phyloP scores from a whole-genome alignment of 2,329 filamentous ascomycete species.

The Penicillium sp. region DNA sequence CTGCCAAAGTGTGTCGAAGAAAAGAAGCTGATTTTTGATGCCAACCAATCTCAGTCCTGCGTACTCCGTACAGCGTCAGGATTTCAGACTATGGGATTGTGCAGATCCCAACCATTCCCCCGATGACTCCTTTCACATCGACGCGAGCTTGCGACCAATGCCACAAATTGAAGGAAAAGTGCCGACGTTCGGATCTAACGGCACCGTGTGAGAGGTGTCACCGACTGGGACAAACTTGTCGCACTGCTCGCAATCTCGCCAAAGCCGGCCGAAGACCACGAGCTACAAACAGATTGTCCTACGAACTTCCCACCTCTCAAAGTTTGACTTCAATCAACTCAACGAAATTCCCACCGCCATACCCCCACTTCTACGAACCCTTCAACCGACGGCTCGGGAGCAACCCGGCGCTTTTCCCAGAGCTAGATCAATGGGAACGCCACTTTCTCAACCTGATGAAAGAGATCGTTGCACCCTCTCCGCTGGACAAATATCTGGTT shows the following conservation, averaged over 20 bases:
- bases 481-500: conserved; percentile 18
- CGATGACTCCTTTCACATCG: neutral
- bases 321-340: neutral
- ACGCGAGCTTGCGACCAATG: conserved; percentile 21
- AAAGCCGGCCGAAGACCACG: conserved; percentile 15
- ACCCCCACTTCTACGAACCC: neutral
- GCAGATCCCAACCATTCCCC: neutral
- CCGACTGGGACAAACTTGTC: conserved; percentile 9
- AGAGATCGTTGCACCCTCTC: conserved; percentile 11
- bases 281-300: conserved; percentile 6
- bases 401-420: conserved; percentile 9
- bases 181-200: conserved; percentile 1
- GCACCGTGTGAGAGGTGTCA: conserved; percentile 15
- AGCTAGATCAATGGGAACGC: conserved; percentile 16
- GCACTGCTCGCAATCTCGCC: conserved; percentile 4
- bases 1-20: too few relatives aligned
- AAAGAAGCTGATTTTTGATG: too few relatives aligned
- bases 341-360: neutral
- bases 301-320: conserved; percentile 10
- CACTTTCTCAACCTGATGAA: conserved; percentile 22
- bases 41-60: too few relatives aligned
- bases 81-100: neutral
- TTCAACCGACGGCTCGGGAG: conserved; percentile 7
- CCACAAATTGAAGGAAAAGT: conserved; percentile 19
- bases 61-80: neutral